Evolutionary conservation across 2,329 filamentous ascomycete genomes (phyloP).

Genomic region (Corinectria fuckeliana): DNA sequence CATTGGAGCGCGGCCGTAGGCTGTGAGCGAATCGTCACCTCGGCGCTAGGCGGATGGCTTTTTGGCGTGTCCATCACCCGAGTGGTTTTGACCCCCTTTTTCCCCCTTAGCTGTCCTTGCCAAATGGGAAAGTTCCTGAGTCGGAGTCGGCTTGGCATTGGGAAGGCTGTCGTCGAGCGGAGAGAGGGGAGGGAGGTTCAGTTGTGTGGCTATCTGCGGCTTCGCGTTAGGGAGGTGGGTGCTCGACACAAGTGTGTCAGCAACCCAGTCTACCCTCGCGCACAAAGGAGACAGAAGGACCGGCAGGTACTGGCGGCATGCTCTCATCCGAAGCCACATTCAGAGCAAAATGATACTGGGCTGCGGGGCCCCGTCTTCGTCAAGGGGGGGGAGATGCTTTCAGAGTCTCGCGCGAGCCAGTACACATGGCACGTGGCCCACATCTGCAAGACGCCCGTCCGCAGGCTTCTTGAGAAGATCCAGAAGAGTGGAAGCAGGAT

Average conservation of each 20-base stretch:
- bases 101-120: not conserved
- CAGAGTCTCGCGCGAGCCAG: conserved; percentile 8
- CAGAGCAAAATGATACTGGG: not conserved
- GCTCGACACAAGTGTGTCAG: conserved; percentile 1
- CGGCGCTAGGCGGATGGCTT: conserved; percentile 36
- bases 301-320: not conserved
- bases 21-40: conserved; percentile 35
- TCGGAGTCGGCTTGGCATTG: not conserved
- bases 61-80: conserved; percentile 17
- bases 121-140: not conserved
- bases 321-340: not conserved
- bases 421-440: not conserved
- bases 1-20: conserved; percentile 32
- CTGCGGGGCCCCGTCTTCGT: not conserved
- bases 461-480: not conserved
- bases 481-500: not conserved
- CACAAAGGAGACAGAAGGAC: not conserved
- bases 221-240: not conserved
- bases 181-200: not conserved
- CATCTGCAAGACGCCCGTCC: not conserved
- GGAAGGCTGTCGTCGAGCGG: not conserved
- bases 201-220: not conserved
- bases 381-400: not conserved
- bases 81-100: not conserved
- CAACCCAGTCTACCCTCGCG: not conserved